Conservation (phyloP, 108 stramenopile genomes). For the Discostella pseudostelligera region DNA sequence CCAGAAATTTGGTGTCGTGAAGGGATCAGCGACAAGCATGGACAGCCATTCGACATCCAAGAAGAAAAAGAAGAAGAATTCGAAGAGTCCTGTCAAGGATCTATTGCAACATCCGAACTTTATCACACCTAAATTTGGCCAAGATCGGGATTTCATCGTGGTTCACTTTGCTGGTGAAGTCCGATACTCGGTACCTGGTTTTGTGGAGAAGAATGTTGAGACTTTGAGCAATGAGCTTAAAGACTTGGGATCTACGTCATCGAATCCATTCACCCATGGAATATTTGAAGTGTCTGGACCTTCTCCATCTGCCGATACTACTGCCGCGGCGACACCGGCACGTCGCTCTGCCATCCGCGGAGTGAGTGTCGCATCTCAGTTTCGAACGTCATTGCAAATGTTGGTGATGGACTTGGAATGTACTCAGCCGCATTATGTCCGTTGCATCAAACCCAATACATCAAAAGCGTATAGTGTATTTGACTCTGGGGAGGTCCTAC, state of each 20-base stretch:
- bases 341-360: conserved; percentile 78
- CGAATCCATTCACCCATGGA: conserved; percentile 44
- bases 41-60: conserved; percentile 18
- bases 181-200: conserved; percentile 84
- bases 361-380: conserved; percentile 87
- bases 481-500: conserved; percentile 75
- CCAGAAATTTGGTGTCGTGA: conserved; percentile 68
- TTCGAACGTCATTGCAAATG: conserved; percentile 74
- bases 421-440: conserved; percentile 89
- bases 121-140: conserved; percentile 87
- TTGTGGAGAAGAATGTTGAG: conserved; percentile 93
- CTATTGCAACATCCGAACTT: conserved; percentile 70
- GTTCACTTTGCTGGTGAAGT: conserved; percentile 95
- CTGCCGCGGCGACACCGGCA: conserved; percentile 20
- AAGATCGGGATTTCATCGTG: conserved; percentile 85
- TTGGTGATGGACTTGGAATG: conserved; percentile 81
- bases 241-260: conserved; percentile 66
- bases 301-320: conserved; percentile 17
- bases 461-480: conserved; percentile 67
- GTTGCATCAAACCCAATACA: conserved; percentile 92
- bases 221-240: conserved; percentile 84
- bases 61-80: conserved; percentile 54
- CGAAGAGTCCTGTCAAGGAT: conserved; percentile 21
- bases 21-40: conserved; percentile 21
- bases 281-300: conserved; percentile 47